Conservation (phyloP, 805 yeast species). For the Hanseniaspora clermontiae region DNA sequence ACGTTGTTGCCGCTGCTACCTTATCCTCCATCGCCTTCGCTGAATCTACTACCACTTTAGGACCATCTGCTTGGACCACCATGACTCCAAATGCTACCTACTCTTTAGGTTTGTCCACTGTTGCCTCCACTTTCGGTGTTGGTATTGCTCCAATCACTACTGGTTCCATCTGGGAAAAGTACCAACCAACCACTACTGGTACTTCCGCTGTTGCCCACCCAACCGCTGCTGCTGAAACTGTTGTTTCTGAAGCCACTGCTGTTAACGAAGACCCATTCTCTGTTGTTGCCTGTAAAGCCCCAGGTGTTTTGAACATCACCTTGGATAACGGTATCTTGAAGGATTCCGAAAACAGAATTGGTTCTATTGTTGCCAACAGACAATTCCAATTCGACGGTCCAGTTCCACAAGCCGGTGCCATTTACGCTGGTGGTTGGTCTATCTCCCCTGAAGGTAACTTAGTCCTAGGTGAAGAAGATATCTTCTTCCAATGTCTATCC, state of each 20-base stretch:
- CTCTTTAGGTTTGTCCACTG: constrained; percentile 29
- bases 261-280: constrained; percentile 23
- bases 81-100: constrained; percentile 32
- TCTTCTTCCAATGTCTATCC: constrained; percentile 62
- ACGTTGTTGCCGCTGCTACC: constrained; percentile 26
- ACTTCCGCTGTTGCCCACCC: constrained; percentile 20
- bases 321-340: constrained; percentile 40
- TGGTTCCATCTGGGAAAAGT: constrained; percentile 16
- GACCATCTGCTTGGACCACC: constrained; percentile 29
- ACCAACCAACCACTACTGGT: constrained; percentile 21
- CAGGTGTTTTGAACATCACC: constrained; percentile 42
- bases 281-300: constrained; percentile 35
- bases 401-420: constrained; percentile 70
- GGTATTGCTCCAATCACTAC: constrained; percentile 32
- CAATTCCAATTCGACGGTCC: constrained; percentile 83
- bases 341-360: constrained; percentile 55
- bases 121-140: constrained; percentile 32
- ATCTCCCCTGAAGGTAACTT: constrained; percentile 42
- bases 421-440: constrained; percentile 59
- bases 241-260: constrained; percentile 17
- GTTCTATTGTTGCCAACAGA: constrained; percentile 69
- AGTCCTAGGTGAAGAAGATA: constrained; percentile 48
- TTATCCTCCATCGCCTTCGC: constrained; percentile 25
- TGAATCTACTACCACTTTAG: constrained; percentile 10
- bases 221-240: constrained; percentile 18